Conservation (phyloP, 2,329 filamentous ascomycete genomes). For the Claviceps sp. region DNA sequence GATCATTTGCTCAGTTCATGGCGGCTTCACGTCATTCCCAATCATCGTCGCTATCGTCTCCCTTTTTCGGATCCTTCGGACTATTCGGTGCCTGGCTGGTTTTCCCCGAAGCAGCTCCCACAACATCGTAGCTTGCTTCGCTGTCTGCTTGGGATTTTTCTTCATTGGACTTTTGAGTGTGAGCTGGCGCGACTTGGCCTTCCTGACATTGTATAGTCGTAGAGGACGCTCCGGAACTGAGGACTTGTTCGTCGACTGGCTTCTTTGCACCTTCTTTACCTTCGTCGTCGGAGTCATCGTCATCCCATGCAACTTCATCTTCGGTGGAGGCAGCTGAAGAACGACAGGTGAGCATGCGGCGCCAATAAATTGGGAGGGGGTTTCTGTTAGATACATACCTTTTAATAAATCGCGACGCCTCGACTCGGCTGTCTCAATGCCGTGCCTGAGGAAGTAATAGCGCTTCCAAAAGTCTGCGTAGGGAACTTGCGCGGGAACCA, state of each 20-base stretch:
- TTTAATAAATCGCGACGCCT: conserved; percentile 80
- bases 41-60: conserved; percentile 24
- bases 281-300: conserved; percentile 48
- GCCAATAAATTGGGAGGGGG: neutral
- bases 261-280: conserved; percentile 15
- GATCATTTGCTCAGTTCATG: neutral
- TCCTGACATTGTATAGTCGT: conserved; percentile 45
- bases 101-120: conserved; percentile 62
- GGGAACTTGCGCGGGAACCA: conserved; percentile 85
- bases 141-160: conserved; percentile 85
- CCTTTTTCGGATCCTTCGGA: conserved; percentile 43
- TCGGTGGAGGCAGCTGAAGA: conserved; percentile 51
- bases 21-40: conserved; percentile 8
- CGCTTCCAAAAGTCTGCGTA: conserved; percentile 86
- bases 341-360: conserved; percentile 6
- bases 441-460: conserved; percentile 89
- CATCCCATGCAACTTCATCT: conserved; percentile 59
- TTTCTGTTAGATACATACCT: conserved; percentile 36
- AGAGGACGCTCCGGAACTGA: conserved; percentile 40
- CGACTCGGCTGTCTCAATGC: conserved; percentile 86
- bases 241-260: conserved; percentile 19
- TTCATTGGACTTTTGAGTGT: conserved; percentile 67
- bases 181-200: conserved; percentile 43
- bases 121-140: conserved; percentile 90
- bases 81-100: conserved; percentile 65